A percentile compares a stretch with the other conserved stretches of the same genome.
Conservation (phyloP, 2,329 filamentous ascomycete genomes). For the Colletotrichum zoysiae region DNA sequence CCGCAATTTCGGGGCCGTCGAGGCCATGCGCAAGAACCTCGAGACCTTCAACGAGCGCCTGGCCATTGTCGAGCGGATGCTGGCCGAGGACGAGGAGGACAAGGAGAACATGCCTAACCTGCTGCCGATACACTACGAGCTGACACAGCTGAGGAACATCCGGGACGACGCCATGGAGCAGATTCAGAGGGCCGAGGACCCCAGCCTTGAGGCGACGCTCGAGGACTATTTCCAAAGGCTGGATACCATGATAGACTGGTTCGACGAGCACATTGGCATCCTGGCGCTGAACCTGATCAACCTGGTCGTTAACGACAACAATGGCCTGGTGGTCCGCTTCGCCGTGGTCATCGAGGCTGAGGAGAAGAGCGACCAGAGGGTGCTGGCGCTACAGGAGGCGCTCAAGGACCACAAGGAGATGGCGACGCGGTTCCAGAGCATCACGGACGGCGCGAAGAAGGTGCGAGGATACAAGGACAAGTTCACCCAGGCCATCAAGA, state of each 20-base stretch:
- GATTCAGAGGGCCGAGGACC: constrained; percentile 82
- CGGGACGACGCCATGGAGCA: constrained; percentile 97
- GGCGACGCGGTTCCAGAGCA: constrained; percentile 92
- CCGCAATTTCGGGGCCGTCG: constrained; percentile 93
- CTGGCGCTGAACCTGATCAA: constrained; percentile 92
- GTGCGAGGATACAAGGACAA: constrained; percentile 97
- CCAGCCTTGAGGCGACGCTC: constrained; percentile 82
- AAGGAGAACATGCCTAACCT: constrained; percentile 92
- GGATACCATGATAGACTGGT: constrained; percentile 91
- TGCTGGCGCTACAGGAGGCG: constrained; percentile 91
- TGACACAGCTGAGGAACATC: constrained; percentile 93
- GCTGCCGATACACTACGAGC: constrained; percentile 88
- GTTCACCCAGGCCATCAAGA: constrained; percentile 84
- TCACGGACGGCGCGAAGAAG: constrained; percentile 92
- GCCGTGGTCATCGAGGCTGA: constrained; percentile 95
- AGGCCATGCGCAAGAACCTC: constrained; percentile 92
- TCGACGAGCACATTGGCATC: constrained; percentile 92
- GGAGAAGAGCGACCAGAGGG: constrained; percentile 94
- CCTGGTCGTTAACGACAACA: constrained; percentile 87
- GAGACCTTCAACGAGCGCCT: constrained; percentile 88
- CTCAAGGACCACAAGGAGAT: constrained; percentile 97
- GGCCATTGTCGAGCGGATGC: constrained; percentile 79
- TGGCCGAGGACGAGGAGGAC: constrained; percentile 87
- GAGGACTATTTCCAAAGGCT: constrained; percentile 90
- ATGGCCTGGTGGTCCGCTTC: constrained; percentile 88